phyloP scores from a whole-genome alignment of 352 stramenopile species.

The Aphanomyces euteiches region DNA sequence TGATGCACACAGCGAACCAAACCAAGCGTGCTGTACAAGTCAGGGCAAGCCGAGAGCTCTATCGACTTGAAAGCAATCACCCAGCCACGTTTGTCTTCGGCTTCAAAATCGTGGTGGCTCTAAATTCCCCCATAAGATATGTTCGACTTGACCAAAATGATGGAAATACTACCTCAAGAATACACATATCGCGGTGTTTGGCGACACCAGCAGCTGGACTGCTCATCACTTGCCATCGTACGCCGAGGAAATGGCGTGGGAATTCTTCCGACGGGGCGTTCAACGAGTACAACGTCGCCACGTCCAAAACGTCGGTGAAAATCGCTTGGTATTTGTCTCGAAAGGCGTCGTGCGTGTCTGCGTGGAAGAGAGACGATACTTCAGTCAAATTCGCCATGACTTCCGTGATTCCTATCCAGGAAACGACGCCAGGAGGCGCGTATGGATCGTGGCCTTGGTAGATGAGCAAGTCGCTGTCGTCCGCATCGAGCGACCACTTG shows the following conservation, averaged over 20 bases:
- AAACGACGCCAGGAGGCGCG: neutral
- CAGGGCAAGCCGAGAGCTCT: slow-evolving; percentile 55
- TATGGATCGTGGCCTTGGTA: neutral
- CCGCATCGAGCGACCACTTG: neutral
- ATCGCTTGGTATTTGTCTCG: neutral
- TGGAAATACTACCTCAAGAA: neutral
- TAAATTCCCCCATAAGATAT: slow-evolving; percentile 36
- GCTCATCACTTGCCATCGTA: slow-evolving; percentile 57
- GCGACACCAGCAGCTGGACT: slow-evolving; percentile 55
- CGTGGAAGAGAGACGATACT: neutral
- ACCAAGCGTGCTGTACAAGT: slow-evolving; percentile 45
- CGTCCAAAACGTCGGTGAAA: slow-evolving; percentile 48
- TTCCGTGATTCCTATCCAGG: slow-evolving; percentile 4
- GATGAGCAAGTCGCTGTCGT: neutral
- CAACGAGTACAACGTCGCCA: slow-evolving; percentile 58
- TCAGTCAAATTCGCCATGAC: slow-evolving; percentile 8
- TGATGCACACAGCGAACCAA: slow-evolving; percentile 65
- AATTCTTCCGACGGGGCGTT: slow-evolving; percentile 36
- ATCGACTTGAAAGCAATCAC: slow-evolving; percentile 66
- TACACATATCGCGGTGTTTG: slow-evolving; percentile 57
- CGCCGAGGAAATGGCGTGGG: slow-evolving; percentile 44
- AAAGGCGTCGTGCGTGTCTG: neutral
- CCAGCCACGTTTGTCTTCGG: slow-evolving; percentile 52
- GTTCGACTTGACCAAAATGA: slow-evolving; percentile 30
- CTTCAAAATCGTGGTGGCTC: slow-evolving; percentile 67